These are phyloP conservation scores for Xylariaceae sp. DNA, from an alignment of 2,329 filamentous ascomycete species.

Conservation along the genomic window DNA sequence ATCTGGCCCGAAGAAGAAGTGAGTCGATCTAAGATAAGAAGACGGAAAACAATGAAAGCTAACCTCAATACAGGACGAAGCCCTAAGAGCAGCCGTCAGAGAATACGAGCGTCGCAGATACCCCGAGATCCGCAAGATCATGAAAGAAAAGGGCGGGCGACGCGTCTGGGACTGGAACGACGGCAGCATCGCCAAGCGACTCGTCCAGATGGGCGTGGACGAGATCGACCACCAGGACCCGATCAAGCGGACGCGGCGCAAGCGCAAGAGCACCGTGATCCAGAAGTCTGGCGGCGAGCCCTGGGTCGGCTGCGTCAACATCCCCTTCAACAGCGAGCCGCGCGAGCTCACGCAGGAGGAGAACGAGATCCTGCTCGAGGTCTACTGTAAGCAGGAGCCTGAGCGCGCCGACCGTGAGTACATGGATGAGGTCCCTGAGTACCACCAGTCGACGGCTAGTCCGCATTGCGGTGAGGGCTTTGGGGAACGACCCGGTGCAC, in stretches of 20 bases:
- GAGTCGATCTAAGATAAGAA: slow-evolving; percentile 28
- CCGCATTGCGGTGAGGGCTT: slow-evolving; percentile 19
- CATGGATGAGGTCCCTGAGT: slow-evolving; percentile 20
- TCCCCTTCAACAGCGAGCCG: slow-evolving; percentile 20
- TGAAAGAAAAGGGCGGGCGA: slow-evolving; percentile 48
- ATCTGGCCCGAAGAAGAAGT: slow-evolving; percentile 48
- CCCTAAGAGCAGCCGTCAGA: slow-evolving; percentile 33
- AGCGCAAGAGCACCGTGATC: slow-evolving; percentile 30
- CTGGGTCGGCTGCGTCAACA: slow-evolving; percentile 18
- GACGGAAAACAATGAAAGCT: slow-evolving; percentile 10
- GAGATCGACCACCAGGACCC: slow-evolving; percentile 39
- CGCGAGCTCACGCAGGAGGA: slow-evolving; percentile 31
- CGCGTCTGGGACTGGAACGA: slow-evolving; percentile 47
- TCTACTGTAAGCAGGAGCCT: slow-evolving; percentile 25
- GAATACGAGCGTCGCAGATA: slow-evolving; percentile 42
- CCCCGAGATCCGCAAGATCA: slow-evolving; percentile 38
- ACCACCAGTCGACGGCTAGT: slow-evolving; percentile 19
- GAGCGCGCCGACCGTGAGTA: slow-evolving; percentile 15
- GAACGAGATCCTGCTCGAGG: slow-evolving; percentile 27
- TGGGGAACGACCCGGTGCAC: slow-evolving; percentile 30
- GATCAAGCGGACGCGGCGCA: slow-evolving; percentile 39
- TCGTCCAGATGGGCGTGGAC: slow-evolving; percentile 44
- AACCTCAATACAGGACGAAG: slow-evolving; percentile 35
- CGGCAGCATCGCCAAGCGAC: slow-evolving; percentile 45
- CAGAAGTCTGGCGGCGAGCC: slow-evolving; percentile 19